phyloP scores from a whole-genome alignment of 176 grass and related monocot genomes.

The Leersia perrieri region DNA sequence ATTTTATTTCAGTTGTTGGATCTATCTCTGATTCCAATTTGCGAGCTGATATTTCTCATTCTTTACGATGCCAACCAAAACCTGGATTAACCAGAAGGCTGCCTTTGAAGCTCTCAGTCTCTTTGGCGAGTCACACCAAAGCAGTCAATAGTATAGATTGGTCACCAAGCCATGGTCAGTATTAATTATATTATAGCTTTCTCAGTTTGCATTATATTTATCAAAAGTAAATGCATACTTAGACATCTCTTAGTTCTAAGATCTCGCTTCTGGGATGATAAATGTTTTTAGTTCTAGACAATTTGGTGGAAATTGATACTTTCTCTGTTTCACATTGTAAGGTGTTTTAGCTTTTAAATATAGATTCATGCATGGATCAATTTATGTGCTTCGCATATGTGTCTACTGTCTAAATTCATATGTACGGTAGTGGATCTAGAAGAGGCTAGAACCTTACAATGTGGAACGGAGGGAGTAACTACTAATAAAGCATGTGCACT shows the following conservation, averaged over 20 bases:
- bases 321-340: too few species aligned
- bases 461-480: too few species aligned
- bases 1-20: constrained; percentile 48
- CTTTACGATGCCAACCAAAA: constrained; percentile 41
- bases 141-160: constrained; percentile 78
- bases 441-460: too few species aligned
- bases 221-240: background rate
- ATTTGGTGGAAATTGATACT: too few species aligned
- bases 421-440: too few species aligned
- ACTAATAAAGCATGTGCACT: background rate
- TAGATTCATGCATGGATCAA: too few species aligned
- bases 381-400: too few species aligned
- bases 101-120: constrained; percentile 47
- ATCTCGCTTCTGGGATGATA: background rate
- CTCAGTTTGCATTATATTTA: background rate
- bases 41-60: constrained; percentile 50
- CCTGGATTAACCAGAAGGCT: constrained; percentile 30
- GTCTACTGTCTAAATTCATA: too few species aligned
- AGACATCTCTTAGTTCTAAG: background rate
- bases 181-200: constrained; percentile 32
- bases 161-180: constrained; percentile 68
- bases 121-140: constrained; percentile 56
- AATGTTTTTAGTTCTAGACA: background rate
- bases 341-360: too few species aligned
- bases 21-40: constrained; percentile 50